Evolutionary conservation across 257 asterid genomes (phyloP).

Genomic region (Penstemon newberryi): DNA sequence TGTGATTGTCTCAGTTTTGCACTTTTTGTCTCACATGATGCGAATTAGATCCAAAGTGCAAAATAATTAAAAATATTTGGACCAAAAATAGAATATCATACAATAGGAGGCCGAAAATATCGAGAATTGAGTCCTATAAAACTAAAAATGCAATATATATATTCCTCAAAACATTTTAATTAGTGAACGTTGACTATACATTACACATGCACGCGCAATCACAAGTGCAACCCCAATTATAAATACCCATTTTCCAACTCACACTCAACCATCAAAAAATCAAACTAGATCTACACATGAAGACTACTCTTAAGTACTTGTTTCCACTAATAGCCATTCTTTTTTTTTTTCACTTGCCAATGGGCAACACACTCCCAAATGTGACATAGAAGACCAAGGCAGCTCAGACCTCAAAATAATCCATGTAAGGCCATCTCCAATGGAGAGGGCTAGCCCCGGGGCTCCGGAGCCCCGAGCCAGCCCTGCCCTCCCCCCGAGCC

Average conservation of each 20-base stretch:
- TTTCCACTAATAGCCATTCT: slow-evolving; percentile 20
- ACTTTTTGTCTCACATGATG: no score
- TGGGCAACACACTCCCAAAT: slow-evolving; percentile 21
- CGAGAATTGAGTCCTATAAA: no score
- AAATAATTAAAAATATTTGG: no score
- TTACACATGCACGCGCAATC: not conserved
- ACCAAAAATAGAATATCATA: no score
- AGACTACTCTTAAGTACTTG: slow-evolving; percentile 14
- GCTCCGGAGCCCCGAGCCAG: no score
- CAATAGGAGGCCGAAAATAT: no score
- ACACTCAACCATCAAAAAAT: slow-evolving; percentile 6
- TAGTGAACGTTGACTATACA: not conserved
- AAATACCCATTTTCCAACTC: slow-evolving; percentile 24
- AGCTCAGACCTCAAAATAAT: slow-evolving; percentile 41
- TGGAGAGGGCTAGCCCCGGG: no score
- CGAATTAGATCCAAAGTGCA: no score
- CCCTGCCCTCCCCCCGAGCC: no score
- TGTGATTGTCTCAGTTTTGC: no score
- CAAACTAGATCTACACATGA: slow-evolving; percentile 23
- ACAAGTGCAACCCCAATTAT: slow-evolving; percentile 18
- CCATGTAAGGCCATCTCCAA: no score
- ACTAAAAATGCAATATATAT: no score
- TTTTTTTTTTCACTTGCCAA: slow-evolving; percentile 19
- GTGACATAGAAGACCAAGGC: slow-evolving; percentile 21
- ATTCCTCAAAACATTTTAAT: not conserved